Evolutionary conservation across 208 protist species (phyloP).

Genomic region (Crithidia sp.): DNA sequence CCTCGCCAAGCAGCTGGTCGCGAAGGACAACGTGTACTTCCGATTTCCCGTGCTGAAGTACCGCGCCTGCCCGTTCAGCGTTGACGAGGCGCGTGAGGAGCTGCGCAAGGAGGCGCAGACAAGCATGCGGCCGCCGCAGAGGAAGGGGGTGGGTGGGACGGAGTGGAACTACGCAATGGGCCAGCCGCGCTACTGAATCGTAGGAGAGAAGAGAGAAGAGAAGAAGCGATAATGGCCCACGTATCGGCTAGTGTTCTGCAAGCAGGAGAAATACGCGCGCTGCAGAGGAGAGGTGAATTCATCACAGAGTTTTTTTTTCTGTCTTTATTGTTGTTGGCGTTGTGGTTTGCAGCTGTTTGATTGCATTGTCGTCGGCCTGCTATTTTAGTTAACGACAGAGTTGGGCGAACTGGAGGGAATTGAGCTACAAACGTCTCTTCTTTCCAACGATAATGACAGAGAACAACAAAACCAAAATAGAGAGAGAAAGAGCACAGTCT

Average conservation of each 20-base stretch:
- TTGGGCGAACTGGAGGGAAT: no score
- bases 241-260: neutral
- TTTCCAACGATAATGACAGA: no score
- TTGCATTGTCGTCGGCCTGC: no score
- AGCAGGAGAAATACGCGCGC: no score
- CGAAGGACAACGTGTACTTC: constrained; percentile 87
- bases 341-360: no score
- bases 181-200: constrained; percentile 15
- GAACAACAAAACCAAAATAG: no score
- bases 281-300: neutral
- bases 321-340: neutral
- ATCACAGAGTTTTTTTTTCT: constrained; percentile 1
- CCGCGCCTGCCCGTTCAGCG: constrained; percentile 81
- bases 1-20: constrained; percentile 74
- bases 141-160: neutral
- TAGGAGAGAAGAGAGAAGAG: neutral
- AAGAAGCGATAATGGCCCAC: neutral
- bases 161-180: constrained; percentile 15
- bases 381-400: no score
- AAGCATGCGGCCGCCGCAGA: neutral
- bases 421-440: no score
- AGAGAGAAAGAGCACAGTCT: no score
- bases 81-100: constrained; percentile 79
- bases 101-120: constrained; percentile 41
- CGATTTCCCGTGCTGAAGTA: constrained; percentile 90